phyloP scores from a whole-genome alignment of 805 yeast species.

The Candida wancherniae region DNA sequence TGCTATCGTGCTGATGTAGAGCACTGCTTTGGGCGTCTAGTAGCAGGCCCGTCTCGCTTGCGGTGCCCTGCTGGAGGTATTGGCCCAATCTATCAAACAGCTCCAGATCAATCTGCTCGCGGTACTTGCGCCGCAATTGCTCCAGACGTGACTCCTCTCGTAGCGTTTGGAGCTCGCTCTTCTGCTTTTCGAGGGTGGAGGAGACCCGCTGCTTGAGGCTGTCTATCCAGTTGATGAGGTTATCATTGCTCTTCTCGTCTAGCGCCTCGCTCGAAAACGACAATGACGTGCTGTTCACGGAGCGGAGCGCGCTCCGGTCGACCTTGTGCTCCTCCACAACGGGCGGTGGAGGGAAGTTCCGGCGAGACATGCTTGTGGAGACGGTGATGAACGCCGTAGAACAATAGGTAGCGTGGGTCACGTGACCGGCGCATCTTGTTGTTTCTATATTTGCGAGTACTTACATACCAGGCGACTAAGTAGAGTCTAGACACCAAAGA shows the following conservation, averaged over 20 bases:
- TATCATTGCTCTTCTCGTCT: conserved; percentile 6
- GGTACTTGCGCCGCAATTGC: conserved; percentile 17
- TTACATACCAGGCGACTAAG: no score
- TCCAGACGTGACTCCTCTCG: conserved; percentile 12
- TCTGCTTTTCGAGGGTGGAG: conserved; percentile 10
- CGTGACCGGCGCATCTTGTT: no score
- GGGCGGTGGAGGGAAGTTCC: background rate
- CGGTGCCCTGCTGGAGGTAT: no score
- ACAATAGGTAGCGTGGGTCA: no score
- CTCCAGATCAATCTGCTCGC: conserved; percentile 23
- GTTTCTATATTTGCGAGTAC: no score
- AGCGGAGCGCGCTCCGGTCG: no score
- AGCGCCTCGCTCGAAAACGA: no score
- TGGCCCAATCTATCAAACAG: conserved; percentile 21
- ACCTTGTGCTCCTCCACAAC: no score
- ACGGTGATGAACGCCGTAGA: background rate
- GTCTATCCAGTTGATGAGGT: conserved; percentile 16
- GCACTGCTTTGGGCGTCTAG: no score
- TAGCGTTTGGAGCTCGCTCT: conserved; percentile 9
- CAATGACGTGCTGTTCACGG: no score
- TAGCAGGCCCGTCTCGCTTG: no score
- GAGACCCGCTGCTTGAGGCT: conserved; percentile 12
- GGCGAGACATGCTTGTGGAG: background rate
- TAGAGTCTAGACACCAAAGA: conserved; percentile 28
- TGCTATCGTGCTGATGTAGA: no score